phyloP scores from a whole-genome alignment of 768 basidiomycete species.

The Mrakia hoshinonis region DNA sequence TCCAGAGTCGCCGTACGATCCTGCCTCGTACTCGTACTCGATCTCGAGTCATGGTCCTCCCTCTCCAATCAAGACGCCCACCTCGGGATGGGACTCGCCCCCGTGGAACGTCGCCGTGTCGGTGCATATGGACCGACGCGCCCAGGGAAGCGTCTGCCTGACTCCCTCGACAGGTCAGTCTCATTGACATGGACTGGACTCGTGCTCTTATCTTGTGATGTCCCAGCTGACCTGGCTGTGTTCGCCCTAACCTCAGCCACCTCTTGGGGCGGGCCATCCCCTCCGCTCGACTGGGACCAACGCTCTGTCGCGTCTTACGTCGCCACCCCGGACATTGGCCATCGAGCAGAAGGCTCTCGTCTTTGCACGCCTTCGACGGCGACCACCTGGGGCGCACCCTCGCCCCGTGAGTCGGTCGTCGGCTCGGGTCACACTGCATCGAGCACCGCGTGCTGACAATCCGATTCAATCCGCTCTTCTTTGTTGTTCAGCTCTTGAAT shows the following conservation, averaged over 20 bases:
- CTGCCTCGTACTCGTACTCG: slow-evolving; percentile 7
- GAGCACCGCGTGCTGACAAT: no score
- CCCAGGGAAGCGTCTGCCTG: not conserved
- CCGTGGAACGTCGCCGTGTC: not conserved
- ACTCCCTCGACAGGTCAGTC: slow-evolving; percentile 4
- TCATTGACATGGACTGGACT: no score
- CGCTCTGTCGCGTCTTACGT: not conserved
- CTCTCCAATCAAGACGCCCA: not conserved
- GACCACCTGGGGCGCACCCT: slow-evolving; percentile 6
- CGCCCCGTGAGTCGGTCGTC: not conserved
- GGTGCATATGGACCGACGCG: not conserved
- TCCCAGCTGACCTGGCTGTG: not conserved
- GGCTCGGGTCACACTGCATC: no score
- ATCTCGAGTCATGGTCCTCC: slow-evolving; percentile 1
- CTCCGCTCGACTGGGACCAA: not conserved
- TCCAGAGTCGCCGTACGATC: not conserved
- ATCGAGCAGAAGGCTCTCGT: not conserved
- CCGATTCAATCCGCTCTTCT: not conserved
- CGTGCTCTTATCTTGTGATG: not conserved
- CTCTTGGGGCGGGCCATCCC: not conserved
- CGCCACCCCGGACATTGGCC: not conserved
- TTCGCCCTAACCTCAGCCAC: not conserved
- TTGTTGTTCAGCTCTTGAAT: not conserved
- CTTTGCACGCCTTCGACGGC: not conserved
- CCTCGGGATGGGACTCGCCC: not conserved